A percentile compares a stretch with the other conserved stretches of the same genome.
phyloP scores from a whole-genome alignment of 306 rosid genomes.

The Cyclanthera cordifolia region DNA sequence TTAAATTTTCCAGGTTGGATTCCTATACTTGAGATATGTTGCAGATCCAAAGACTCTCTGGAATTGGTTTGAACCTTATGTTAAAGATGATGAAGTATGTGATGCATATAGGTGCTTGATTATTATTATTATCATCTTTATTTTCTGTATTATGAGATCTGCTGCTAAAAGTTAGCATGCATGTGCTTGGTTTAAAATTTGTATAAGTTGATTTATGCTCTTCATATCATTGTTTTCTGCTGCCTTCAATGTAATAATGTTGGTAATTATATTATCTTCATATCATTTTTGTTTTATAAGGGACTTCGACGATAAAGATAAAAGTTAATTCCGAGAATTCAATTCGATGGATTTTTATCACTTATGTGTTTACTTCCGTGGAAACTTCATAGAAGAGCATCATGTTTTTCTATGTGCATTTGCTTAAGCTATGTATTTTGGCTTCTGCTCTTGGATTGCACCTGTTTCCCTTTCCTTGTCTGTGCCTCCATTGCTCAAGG shows the following conservation, averaged over 20 bases:
- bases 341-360: background rate
- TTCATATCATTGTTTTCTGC: background rate
- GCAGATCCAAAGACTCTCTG: constrained; percentile 87
- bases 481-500: background rate
- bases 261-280: too few species aligned
- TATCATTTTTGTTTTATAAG: background rate
- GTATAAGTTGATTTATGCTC: background rate
- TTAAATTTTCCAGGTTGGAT: constrained; percentile 57
- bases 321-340: background rate
- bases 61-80: constrained; percentile 88
- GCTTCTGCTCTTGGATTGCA: too few species aligned
- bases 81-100: constrained; percentile 80
- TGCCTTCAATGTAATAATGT: background rate
- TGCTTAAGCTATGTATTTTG: too few species aligned
- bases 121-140: background rate
- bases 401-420: background rate
- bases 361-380: background rate
- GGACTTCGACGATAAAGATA: background rate
- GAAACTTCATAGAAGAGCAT: background rate
- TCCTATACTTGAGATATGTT: constrained; percentile 88
- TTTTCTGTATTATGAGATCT: constrained; percentile 1
- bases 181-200: background rate
- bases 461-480: background rate
- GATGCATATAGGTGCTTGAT: constrained; percentile 11
- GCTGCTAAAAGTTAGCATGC: constrained; percentile 7